Evolutionary conservation across 2,329 filamentous ascomycete genomes (phyloP), one percentile per base, ranked within the genome.

Genomic region (Fusarium lateritium): DNA sequence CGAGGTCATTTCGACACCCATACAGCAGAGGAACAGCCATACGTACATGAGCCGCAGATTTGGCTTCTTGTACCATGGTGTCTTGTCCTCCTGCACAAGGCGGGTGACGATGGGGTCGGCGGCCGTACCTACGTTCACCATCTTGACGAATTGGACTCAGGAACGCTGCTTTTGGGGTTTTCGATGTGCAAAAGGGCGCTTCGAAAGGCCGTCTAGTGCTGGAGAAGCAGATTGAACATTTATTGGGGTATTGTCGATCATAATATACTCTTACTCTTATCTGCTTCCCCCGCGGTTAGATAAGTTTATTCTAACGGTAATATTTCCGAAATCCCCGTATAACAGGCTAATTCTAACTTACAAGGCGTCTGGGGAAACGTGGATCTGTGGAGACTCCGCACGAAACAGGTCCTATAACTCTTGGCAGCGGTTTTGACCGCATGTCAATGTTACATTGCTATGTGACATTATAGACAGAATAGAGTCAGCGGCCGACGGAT

Each of bases 1-100:
- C 5, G 83, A 86, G 0, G 86, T 88, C 63, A 86, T 85, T 75
- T 88, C 86, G 21, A 88, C 84, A 53, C 85, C 85, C 76, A 88
- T 83, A 71, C 83, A 86, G 46, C 83, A 84, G 13, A 83, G 80
- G 43, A 88, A 84, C 52, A 88, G 79, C 54, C 83, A 75, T 5
- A 87, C 70, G 70, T 88, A 88, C 55, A 88, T 79, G 5, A 73
- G 62, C 43, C 86, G 80, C 31, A 88, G 78, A 62, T 88, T 87
- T 0, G 79, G 83, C 71, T 88, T 88, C 69, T 82, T 83, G 79
- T 84, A 87, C 85, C 85, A 87, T 67, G 79, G 78, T 21, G 69
- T 66, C 67, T 75, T 76, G 55, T 78, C 76, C 71, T 74, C 75
- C 4, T 65, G 61, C 24, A 76, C 76, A 49, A 78, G 73, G 60